Base-by-base conservation (phyloP, 345 rosid genomes). In the Populus alba region DNA sequence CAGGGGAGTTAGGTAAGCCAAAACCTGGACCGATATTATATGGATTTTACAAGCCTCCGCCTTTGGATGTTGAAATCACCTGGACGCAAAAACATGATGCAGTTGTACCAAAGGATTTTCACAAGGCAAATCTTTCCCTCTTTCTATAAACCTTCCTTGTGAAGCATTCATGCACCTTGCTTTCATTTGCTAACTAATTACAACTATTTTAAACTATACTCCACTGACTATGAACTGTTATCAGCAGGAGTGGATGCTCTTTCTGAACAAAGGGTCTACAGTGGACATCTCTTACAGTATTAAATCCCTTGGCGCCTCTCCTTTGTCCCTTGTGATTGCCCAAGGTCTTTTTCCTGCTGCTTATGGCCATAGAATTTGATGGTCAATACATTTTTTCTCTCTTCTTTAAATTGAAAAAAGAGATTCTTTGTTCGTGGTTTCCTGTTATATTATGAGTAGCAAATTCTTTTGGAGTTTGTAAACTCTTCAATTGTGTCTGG, bases 231-330 rank as follows among this genome's bases (percentile, higher is more conserved):
- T 49, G 55, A 49, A 13, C 47, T 62, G 16, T 39, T 2, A 27
- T 61, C 66, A 78, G 79, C 88, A 89, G 94, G 87, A 89, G 63
- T 91, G 94, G 92, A 7, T 83, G 20, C 81, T 82, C 76, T 91
- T 79, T 80, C 85, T 91, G 37, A 89, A 91, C 78, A 75, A 82
- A 69, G 89, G 89, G 72, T 91, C 92, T 8, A 65, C 81, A 74
- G 65, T 91, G 53, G 81, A 78, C 7, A 78, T 91, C 77, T 83
- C 82, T 72, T 89, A 89, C 83, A 73, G 17, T 31, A 80, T 91
- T 43, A 87, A 74, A 71, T 85, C 92, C 47, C 31, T 73, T 35
- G 71, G 73, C 10, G 71, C 88, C 62, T 72, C 77, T 8, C 84
- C 89, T 73, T 45, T 91, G 75, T 87, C 84, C 71, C 89, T 91